phyloP scores from a whole-genome alignment of 2,329 filamentous ascomycete species.

The Neofusicoccum ribis region DNA sequence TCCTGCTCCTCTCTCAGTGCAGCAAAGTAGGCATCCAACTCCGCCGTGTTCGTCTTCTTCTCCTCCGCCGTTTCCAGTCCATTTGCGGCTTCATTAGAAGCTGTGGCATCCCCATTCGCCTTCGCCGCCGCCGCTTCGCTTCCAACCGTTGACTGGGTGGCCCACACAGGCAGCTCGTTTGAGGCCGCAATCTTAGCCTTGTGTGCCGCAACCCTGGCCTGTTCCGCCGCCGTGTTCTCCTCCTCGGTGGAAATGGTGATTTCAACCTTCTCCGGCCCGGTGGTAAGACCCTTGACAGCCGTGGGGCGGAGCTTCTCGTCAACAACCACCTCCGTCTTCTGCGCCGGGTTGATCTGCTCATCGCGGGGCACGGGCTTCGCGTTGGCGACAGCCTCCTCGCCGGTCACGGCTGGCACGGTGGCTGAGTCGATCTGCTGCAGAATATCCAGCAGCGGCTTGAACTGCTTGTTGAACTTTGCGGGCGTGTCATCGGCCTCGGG shows the following conservation, averaged over 20 bases:
- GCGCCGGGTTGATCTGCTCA: constrained; percentile 64
- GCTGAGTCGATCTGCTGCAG: constrained; percentile 76
- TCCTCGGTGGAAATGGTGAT: constrained; percentile 68
- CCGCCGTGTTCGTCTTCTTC: constrained; percentile 54
- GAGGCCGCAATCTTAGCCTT: constrained; percentile 67
- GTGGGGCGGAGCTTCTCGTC: constrained; percentile 58
- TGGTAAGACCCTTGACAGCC: constrained; percentile 67
- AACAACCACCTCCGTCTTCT: constrained; percentile 60
- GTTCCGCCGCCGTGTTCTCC: constrained; percentile 66
- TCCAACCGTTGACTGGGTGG: constrained; percentile 68
- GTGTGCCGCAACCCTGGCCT: constrained; percentile 62
- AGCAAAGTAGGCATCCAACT: constrained; percentile 67
- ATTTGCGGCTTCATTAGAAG: constrained; percentile 22
- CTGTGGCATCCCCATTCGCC: background rate
- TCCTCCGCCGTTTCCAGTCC: constrained; percentile 46
- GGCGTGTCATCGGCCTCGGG: constrained; percentile 61
- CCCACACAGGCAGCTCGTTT: constrained; percentile 71
- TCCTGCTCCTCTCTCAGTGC: constrained; percentile 63
- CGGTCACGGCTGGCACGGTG: constrained; percentile 70
- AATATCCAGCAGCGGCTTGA: constrained; percentile 75
- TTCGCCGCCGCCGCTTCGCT: constrained; percentile 38
- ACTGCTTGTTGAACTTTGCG: constrained; percentile 68
- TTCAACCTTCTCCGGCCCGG: constrained; percentile 67
- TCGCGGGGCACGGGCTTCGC: constrained; percentile 67
- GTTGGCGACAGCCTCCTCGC: constrained; percentile 66